phyloP scores from a whole-genome alignment of 31 red algal species.

The Odonthalia washingtoniensis region DNA sequence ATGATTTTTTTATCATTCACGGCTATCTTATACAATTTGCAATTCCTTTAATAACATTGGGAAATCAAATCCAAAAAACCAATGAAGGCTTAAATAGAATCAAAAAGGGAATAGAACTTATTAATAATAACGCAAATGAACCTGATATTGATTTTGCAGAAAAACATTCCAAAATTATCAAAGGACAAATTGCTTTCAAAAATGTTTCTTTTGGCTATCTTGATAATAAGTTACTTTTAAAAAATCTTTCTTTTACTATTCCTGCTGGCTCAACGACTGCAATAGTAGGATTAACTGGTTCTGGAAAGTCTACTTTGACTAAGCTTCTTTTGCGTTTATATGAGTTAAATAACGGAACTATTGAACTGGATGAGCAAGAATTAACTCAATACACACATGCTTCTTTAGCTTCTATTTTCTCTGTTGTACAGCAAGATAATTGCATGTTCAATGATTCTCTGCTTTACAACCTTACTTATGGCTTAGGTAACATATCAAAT shows the following conservation, averaged over 20 bases:
- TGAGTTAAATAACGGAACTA: constrained; percentile 67
- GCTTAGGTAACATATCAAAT: constrained; percentile 76
- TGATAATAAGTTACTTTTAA: constrained; percentile 63
- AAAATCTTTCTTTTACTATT: constrained; percentile 87
- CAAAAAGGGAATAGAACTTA: no score
- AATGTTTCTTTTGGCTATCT: constrained; percentile 88
- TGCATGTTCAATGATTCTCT: constrained; percentile 97
- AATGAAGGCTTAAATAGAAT: no score
- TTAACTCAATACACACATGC: constrained; percentile 73
- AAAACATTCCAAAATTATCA: no score
- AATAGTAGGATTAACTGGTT: constrained; percentile 93
- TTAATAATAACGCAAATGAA: no score
- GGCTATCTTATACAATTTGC: no score
- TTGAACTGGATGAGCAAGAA: constrained; percentile 94
- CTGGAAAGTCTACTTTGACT: constrained; percentile 94
- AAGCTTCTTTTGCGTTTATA: constrained; percentile 94
- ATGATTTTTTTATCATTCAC: no score
- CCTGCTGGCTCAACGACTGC: constrained; percentile 78
- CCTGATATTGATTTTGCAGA: no score
- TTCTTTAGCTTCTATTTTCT: constrained; percentile 75
- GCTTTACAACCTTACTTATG: constrained; percentile 98
- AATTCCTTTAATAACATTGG: no score
- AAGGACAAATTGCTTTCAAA: constrained; percentile 53
- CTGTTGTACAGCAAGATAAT: constrained; percentile 96
- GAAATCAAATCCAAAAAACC: no score